Percentiles rank a stretch among this genome's conserved stretches.
phyloP scores from a whole-genome alignment of 2,329 filamentous ascomycete species.

The Talaromyces sp. region DNA sequence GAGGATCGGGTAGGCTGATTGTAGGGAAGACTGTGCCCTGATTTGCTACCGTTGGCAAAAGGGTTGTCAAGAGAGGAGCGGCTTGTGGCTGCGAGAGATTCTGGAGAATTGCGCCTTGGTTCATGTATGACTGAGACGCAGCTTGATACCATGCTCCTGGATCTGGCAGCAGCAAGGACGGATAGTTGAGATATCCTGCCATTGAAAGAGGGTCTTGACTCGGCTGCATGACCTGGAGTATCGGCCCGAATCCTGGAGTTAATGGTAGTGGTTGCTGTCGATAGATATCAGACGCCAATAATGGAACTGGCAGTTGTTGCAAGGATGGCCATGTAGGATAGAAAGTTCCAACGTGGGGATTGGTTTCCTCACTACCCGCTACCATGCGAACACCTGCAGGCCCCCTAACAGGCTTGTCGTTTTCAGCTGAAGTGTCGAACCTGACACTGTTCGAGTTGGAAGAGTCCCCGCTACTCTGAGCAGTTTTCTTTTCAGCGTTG shows the following conservation, averaged over 20 bases:
- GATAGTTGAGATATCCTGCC: slow-evolving; percentile 15
- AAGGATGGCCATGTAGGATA: slow-evolving; percentile 14
- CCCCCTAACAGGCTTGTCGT: background rate
- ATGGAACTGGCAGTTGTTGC: slow-evolving; percentile 16
- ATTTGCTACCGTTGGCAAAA: slow-evolving; percentile 11
- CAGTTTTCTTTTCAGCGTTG: background rate
- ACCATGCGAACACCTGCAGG: background rate
- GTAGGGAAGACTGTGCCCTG: background rate
- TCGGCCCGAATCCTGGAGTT: background rate
- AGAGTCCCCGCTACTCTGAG: background rate
- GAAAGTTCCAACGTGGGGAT: background rate
- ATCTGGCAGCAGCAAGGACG: slow-evolving; percentile 18
- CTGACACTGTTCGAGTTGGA: slow-evolving; percentile 8
- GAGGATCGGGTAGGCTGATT: background rate
- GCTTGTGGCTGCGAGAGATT: slow-evolving; percentile 19
- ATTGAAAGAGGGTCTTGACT: slow-evolving; percentile 19
- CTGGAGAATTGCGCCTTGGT: slow-evolving; percentile 15
- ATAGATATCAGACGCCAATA: slow-evolving; percentile 16
- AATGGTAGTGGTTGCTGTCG: slow-evolving; percentile 15
- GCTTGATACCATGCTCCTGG: slow-evolving; percentile 21
- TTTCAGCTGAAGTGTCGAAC: background rate
- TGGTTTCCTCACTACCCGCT: slow-evolving; percentile 1
- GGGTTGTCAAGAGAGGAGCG: slow-evolving; percentile 2
- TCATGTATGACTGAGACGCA: slow-evolving; percentile 18
- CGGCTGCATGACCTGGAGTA: slow-evolving; percentile 17